phyloP scores from a whole-genome alignment of 345 rosid genomes.

The Citrus inodora region DNA sequence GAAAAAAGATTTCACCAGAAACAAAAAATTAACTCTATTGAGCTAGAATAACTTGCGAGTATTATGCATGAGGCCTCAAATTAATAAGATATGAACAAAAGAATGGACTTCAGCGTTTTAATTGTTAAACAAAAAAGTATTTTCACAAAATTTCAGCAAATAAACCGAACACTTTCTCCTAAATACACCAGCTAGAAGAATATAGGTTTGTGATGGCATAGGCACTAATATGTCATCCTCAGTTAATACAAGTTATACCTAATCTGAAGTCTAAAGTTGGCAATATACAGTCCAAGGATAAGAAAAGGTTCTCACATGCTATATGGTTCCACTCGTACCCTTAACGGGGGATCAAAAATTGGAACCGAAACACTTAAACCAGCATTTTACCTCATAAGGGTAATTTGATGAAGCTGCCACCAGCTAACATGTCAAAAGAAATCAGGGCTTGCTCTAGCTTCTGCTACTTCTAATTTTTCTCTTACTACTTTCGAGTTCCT shows the following conservation, averaged over 20 bases:
- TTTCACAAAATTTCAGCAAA: background rate
- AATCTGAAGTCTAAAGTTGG: background rate
- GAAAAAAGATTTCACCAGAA: constrained; percentile 32
- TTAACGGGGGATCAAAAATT: background rate
- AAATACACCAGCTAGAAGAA: background rate
- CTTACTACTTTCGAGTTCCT: background rate
- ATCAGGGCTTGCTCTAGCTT: background rate
- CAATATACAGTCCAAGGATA: background rate
- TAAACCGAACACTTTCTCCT: background rate
- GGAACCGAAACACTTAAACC: background rate
- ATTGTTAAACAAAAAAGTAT: background rate
- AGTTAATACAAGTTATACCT: background rate
- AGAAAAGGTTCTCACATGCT: background rate
- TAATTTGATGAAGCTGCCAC: background rate
- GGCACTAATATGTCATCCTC: background rate
- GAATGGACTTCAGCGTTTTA: constrained; percentile 1
- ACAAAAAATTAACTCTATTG: constrained; percentile 27
- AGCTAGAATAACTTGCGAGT: constrained; percentile 7
- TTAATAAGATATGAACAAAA: constrained; percentile 3
- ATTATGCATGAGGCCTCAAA: constrained; percentile 22
- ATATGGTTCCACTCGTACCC: background rate
- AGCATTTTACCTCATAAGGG: background rate
- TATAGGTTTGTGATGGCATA: background rate
- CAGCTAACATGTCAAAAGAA: background rate
- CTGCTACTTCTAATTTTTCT: background rate